Evolutionary conservation across 2,329 filamentous ascomycete species (phyloP), one percentile per base, ranked within the genome.

Genomic region (Xylariaceae sp.): DNA sequence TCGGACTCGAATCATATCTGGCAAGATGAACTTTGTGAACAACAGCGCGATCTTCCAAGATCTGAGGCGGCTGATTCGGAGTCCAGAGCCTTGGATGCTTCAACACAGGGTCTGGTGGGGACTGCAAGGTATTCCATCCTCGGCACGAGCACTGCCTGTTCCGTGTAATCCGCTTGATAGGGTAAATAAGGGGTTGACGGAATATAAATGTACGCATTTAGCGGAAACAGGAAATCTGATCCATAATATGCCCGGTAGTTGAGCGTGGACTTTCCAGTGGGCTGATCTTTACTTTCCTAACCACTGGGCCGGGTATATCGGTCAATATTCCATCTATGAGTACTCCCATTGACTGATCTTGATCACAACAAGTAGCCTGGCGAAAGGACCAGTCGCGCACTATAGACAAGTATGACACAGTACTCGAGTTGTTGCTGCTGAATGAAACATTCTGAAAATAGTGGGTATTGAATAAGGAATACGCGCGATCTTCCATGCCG

Each of bases 391-490:
- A 41, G 37, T 9, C 11, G 3, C 8, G 8, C 11, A 41, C 9
- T 13, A 41, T 41, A 41, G 37, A 4, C 37, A 41, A 3, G 8
- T 41, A 41, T 7, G 37, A 41, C 23, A 30, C 23, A 30, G 7
- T 13, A 13, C 7, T 41, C 9, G 37, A 13, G 37, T 41, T 41
- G 37, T 7, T 41, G 7, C 39, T 59, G 41, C 47, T 9, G 15
- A 41, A 49, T 8, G 30, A 23, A 58, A 45, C 52, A 54, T 54
- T 9, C 51, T 48, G 44, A 53, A 35, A 18, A 56, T 55, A 50
- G 37, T 53, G 62, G 58, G 62, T 64, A 58, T 62, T 64, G 60
- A 58, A 58, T 59, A 49, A 37, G 55, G 50, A 60, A 50, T 57
- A 58, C 53, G 55, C 55, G 56, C 56, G 57, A 15, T 54, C 59